Evolutionary conservation across 2,329 filamentous ascomycete genomes (phyloP).

Genomic region (Arthrocladium fulminans): DNA sequence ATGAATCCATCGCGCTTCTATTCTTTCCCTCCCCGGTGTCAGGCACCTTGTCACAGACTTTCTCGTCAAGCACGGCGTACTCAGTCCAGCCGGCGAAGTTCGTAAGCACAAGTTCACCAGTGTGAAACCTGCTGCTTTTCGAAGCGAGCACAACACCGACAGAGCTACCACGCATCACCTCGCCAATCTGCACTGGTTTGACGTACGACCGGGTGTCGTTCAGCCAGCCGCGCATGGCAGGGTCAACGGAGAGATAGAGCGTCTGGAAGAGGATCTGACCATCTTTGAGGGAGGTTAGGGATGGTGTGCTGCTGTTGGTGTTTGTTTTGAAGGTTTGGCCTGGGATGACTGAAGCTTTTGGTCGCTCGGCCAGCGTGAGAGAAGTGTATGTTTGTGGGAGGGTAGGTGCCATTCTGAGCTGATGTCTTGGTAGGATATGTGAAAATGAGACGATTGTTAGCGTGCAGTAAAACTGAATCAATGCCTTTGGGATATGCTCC

Average conservation of each 20-base stretch:
- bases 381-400: slow-evolving; percentile 31
- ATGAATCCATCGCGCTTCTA: slow-evolving; percentile 49
- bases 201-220: slow-evolving; percentile 53
- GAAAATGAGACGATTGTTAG: not conserved
- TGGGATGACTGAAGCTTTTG: slow-evolving; percentile 51
- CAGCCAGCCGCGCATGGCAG: slow-evolving; percentile 68
- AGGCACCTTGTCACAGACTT: slow-evolving; percentile 36
- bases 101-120: slow-evolving; percentile 51
- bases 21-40: slow-evolving; percentile 23
- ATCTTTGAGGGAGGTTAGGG: slow-evolving; percentile 43
- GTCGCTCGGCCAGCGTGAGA: slow-evolving; percentile 56
- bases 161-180: slow-evolving; percentile 56
- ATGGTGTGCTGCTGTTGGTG: slow-evolving; percentile 41
- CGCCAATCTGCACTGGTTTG: slow-evolving; percentile 58
- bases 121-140: slow-evolving; percentile 46
- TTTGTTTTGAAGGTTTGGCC: slow-evolving; percentile 53
- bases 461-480: not conserved
- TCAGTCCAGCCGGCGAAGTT: slow-evolving; percentile 55
- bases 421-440: not conserved
- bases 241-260: slow-evolving; percentile 61
- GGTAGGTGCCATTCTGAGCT: not conserved
- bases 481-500: too few species aligned
- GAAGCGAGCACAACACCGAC: slow-evolving; percentile 55
- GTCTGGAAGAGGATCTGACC: slow-evolving; percentile 53
- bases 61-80: slow-evolving; percentile 50